phyloP scores from a whole-genome alignment of 352 stramenopile genomes.

The Pythium utonaiense region DNA sequence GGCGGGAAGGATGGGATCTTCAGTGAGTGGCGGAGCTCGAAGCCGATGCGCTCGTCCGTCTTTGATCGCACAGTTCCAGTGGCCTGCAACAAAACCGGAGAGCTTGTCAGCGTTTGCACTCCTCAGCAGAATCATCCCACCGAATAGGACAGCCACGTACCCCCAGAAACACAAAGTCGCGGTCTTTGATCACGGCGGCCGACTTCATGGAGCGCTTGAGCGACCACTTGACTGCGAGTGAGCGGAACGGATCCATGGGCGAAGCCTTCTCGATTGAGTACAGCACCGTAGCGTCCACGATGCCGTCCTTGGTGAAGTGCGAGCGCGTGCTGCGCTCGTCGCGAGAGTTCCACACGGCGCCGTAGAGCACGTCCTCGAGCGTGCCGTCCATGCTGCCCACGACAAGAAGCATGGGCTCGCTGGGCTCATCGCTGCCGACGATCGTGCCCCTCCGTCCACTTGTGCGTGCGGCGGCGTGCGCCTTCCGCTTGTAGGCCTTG shows the following conservation, averaged over 20 bases:
- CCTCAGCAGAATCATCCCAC: conserved; percentile 12
- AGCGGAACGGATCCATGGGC: conserved; percentile 47
- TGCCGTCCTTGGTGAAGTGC: conserved; percentile 46
- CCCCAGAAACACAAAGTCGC: conserved; percentile 63
- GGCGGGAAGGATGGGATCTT: conserved; percentile 53
- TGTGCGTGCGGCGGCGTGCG: neutral
- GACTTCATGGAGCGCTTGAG: conserved; percentile 16
- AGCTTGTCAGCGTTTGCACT: neutral
- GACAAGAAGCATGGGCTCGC: conserved; percentile 27
- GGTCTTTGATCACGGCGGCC: conserved; percentile 36
- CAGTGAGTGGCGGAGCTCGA: conserved; percentile 63
- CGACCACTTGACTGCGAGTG: conserved; percentile 62
- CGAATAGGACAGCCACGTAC: conserved; percentile 42
- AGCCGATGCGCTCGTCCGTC: conserved; percentile 52
- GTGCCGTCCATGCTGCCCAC: conserved; percentile 49
- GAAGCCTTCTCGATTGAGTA: conserved; percentile 41
- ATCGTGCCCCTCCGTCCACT: conserved; percentile 13
- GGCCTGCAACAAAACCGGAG: conserved; percentile 18
- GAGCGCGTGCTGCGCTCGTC: conserved; percentile 55
- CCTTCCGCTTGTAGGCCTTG: conserved; percentile 40
- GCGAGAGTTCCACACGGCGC: conserved; percentile 35
- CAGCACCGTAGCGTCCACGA: conserved; percentile 49
- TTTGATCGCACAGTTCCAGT: conserved; percentile 40
- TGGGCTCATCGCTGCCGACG: conserved; percentile 7
- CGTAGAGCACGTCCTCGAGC: conserved; percentile 65